These are phyloP conservation scores for Myxozyma monticola DNA, from an alignment of 805 yeast genomes.

Conservation along the genomic window DNA sequence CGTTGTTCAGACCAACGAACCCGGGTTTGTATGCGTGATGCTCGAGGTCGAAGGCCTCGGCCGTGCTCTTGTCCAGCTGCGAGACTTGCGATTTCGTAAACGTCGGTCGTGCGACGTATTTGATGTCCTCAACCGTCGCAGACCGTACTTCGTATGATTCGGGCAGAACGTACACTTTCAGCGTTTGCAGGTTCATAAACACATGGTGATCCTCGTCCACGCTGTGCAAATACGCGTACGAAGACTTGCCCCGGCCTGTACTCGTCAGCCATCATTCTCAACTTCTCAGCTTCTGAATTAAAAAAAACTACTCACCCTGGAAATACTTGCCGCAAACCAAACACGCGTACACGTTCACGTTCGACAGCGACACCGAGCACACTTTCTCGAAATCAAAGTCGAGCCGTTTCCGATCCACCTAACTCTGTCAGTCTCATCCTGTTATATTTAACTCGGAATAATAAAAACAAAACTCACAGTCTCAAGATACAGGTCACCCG, in stretches of 20 bases:
- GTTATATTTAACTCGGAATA: background rate
- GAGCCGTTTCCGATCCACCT: constrained; percentile 35
- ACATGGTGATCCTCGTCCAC: constrained; percentile 63
- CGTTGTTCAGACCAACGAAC: constrained; percentile 61
- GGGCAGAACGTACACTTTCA: constrained; percentile 61
- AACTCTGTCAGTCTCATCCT: background rate
- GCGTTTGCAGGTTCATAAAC: constrained; percentile 54
- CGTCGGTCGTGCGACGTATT: constrained; percentile 52
- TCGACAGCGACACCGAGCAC: constrained; percentile 64
- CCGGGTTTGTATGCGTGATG: constrained; percentile 58
- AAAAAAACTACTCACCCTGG: constrained; percentile 38
- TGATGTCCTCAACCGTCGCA: constrained; percentile 52
- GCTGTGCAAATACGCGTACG: constrained; percentile 70
- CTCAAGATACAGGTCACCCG: constrained; percentile 27
- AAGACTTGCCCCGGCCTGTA: constrained; percentile 57
- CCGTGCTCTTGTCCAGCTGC: constrained; percentile 37
- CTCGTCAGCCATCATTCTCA: background rate
- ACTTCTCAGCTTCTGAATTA: background rate
- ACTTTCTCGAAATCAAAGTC: constrained; percentile 72
- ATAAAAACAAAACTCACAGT: constrained; percentile 17
- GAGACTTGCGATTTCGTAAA: constrained; percentile 44
- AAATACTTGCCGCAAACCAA: constrained; percentile 71
- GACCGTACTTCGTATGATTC: constrained; percentile 52
- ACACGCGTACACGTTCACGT: constrained; percentile 67
- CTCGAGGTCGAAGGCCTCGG: constrained; percentile 45